These are phyloP conservation scores for Nissolia schottii DNA, from an alignment of 306 rosid species.

Conservation along the genomic window DNA sequence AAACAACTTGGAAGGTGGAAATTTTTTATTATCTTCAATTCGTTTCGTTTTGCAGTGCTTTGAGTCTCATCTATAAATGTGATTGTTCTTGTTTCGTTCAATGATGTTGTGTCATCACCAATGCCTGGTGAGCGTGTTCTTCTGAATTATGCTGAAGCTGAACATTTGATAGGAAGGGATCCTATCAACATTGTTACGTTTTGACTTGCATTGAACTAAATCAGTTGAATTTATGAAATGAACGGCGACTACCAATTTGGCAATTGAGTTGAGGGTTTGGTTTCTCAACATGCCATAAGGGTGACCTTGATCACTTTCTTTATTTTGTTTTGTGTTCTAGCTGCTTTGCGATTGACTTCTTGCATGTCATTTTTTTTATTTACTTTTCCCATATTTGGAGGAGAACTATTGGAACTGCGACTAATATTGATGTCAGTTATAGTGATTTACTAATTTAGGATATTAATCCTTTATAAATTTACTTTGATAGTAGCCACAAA, in stretches of 20 bases:
- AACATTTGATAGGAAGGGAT: no score
- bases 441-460: not conserved
- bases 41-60: not conserved
- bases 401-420: not conserved
- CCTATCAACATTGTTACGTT: not conserved
- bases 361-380: not conserved
- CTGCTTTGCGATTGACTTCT: not conserved
- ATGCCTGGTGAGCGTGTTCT: not conserved
- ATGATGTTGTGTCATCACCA: not conserved
- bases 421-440: constrained; percentile 1
- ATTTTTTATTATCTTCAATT: not conserved
- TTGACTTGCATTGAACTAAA: not conserved
- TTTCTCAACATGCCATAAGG: constrained; percentile 3
- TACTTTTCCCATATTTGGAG: not conserved
- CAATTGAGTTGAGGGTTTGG: not conserved
- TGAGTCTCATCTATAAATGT: not conserved
- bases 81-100: not conserved
- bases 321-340: not conserved
- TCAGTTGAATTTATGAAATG: not conserved
- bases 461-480: not conserved
- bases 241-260: not conserved
- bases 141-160: not conserved
- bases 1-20: not conserved
- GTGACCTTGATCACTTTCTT: not conserved
- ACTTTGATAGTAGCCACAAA: not conserved